phyloP scores from a whole-genome alignment of 2,329 filamentous ascomycete genomes.

The Ophiocordyceps polyrhachis-furcata region DNA sequence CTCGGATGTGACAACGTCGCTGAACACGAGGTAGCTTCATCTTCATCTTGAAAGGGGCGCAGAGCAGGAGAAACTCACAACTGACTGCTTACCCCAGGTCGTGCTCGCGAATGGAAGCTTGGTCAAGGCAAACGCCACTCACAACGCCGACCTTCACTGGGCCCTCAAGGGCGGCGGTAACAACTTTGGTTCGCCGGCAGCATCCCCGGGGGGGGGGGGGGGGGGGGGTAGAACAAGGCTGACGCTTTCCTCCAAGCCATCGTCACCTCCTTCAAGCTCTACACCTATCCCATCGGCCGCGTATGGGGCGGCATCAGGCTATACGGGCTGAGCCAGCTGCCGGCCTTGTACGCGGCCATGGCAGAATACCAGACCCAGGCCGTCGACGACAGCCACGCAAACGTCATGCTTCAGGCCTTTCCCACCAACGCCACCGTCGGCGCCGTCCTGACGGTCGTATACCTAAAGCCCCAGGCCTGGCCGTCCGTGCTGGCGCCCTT shows the following conservation, averaged over 20 bases:
- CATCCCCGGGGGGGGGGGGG: too few relatives aligned
- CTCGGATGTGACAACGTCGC: slow-evolving; percentile 20
- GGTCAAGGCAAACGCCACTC: neutral
- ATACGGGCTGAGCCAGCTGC: neutral
- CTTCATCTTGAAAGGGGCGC: too few relatives aligned
- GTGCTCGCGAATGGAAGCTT: neutral
- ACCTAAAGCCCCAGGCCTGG: neutral
- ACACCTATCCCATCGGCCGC: neutral
- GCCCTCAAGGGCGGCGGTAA: neutral
- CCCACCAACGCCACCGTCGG: neutral
- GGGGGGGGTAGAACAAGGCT: too few relatives aligned
- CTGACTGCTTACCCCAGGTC: neutral
- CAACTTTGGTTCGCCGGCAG: neutral
- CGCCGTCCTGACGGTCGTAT: neutral
- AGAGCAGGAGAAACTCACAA: neutral
- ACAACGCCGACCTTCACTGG: neutral
- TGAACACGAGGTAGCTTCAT: slow-evolving; percentile 15
- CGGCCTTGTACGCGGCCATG: neutral
- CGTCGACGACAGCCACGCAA: neutral
- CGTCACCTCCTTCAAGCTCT: neutral
- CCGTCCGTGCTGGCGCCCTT: slow-evolving; percentile 1
- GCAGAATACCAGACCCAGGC: neutral
- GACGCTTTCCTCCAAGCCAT: neutral
- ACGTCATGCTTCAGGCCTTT: neutral
- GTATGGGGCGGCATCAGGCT: neutral